A percentile compares a stretch with the other conserved stretches of the same genome.
Conservation (phyloP, 768 basidiomycete genomes). For the Tephrocybe rancida region DNA sequence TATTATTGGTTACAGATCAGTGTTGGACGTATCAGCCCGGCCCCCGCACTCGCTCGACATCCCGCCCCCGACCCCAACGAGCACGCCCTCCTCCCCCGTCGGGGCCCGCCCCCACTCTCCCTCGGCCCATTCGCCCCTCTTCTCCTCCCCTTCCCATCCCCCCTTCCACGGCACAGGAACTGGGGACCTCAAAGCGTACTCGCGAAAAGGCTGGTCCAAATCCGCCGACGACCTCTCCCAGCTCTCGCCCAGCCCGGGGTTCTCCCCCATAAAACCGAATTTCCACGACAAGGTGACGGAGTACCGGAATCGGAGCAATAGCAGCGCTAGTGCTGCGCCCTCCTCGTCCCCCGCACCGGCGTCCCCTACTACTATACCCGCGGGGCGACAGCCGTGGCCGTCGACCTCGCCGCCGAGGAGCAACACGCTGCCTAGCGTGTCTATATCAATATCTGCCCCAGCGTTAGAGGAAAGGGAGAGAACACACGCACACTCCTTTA, state of each 20-base stretch:
- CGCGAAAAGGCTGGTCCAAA: slow-evolving; percentile 75
- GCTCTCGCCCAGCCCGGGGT: slow-evolving; percentile 36
- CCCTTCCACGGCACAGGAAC: slow-evolving; percentile 30
- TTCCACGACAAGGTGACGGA: slow-evolving; percentile 67
- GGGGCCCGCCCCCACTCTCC: too few relatives aligned
- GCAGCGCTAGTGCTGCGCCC: slow-evolving; percentile 48
- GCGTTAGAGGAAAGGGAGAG: slow-evolving; percentile 49
- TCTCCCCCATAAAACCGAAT: slow-evolving; percentile 44
- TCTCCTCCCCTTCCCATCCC: too few relatives aligned
- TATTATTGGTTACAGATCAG: slow-evolving; percentile 47
- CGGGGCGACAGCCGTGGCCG: slow-evolving; percentile 29
- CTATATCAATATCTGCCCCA: slow-evolving; percentile 52
- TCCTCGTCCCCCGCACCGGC: slow-evolving; percentile 36
- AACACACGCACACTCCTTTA: slow-evolving; percentile 69
- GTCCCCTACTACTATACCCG: slow-evolving; percentile 26
- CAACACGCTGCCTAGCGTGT: slow-evolving; percentile 38
- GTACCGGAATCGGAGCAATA: slow-evolving; percentile 65
- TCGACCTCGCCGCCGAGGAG: slow-evolving; percentile 36
- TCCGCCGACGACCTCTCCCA: slow-evolving; percentile 80
- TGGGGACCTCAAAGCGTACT: slow-evolving; percentile 71
- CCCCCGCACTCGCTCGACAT: slow-evolving; percentile 47
- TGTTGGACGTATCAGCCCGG: slow-evolving; percentile 59
- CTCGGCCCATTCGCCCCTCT: too few relatives aligned
- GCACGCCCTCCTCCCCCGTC: slow-evolving; percentile 36
- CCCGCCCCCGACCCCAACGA: slow-evolving; percentile 35